A percentile compares a stretch with the other conserved stretches of the same genome.
phyloP scores from a whole-genome alignment of 2,329 filamentous ascomycete genomes.

The Aspergillus sp. region DNA sequence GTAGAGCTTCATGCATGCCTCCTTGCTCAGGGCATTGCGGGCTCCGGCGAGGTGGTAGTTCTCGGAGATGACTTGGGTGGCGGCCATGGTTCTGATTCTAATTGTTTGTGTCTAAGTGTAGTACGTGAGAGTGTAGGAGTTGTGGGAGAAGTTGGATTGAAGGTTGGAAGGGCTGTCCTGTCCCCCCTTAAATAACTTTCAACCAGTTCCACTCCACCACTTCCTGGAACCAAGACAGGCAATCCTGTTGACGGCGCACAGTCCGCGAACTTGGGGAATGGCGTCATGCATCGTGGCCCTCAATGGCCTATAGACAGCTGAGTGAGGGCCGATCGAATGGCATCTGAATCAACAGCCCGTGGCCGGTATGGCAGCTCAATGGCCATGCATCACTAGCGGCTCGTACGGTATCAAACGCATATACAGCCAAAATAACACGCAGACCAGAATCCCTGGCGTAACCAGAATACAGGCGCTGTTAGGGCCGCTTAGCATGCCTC shows the following conservation, averaged over 20 bases:
- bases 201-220: not conserved
- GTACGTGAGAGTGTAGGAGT: too few relatives aligned
- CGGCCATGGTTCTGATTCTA: not conserved
- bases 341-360: not conserved
- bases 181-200: not conserved
- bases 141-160: not conserved
- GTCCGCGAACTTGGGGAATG: not conserved
- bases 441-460: too few relatives aligned
- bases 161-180: not conserved
- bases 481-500: too few relatives aligned
- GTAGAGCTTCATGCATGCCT: constrained; percentile 44
- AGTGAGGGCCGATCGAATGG: not conserved
- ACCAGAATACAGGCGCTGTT: too few relatives aligned
- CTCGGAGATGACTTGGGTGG: constrained; percentile 12
- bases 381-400: too few relatives aligned
- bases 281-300: not conserved
- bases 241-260: not conserved
- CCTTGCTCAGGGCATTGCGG: constrained; percentile 34
- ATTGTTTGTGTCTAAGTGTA: too few relatives aligned
- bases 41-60: constrained; percentile 35
- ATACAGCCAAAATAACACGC: too few relatives aligned
- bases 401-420: too few relatives aligned
- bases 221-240: not conserved
- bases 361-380: too few relatives aligned
- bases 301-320: not conserved